Percentiles rank a stretch among this genome's conserved stretches.
Evolutionary conservation across 345 rosid genomes (phyloP).

Genomic region (Syzygium jambos): DNA sequence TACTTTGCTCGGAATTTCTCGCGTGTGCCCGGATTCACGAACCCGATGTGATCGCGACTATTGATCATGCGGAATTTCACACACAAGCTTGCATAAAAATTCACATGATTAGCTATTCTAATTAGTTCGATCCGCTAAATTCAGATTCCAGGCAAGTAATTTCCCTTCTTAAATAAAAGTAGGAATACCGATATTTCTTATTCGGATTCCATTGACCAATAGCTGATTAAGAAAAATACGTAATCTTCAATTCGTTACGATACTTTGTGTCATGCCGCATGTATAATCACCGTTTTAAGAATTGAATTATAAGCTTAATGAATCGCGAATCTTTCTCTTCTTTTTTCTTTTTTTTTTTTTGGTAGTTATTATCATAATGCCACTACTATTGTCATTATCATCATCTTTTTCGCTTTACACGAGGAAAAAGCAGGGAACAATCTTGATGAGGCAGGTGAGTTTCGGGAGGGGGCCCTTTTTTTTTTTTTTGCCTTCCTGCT

Average conservation of each 20-base stretch:
- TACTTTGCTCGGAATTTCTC: too few species aligned
- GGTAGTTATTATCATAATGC: not conserved
- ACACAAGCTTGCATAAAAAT: not conserved
- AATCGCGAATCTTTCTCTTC: not conserved
- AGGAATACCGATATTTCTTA: not conserved
- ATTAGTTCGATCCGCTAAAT: not conserved
- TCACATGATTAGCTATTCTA: not conserved
- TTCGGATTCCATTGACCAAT: accelerated
- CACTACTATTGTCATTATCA: not conserved
- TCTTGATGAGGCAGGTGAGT: not conserved
- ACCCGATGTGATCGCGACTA: not conserved
- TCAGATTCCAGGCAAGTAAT: too few species aligned
- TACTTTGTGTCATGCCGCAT: not conserved
- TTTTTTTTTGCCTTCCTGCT: not conserved
- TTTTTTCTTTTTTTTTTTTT: not conserved
- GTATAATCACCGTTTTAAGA: not conserved
- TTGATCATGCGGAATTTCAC: not conserved
- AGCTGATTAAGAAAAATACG: not conserved
- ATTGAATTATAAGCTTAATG: not conserved
- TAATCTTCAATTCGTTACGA: accelerated
- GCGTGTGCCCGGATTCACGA: not conserved
- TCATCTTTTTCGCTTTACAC: not conserved
- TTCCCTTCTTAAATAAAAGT: not conserved
- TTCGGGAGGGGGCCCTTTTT: not conserved
- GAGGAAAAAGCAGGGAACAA: not conserved